Evolutionary conservation across 148 eudicot genomes (phyloP).

Genomic region (Cornus florida): DNA sequence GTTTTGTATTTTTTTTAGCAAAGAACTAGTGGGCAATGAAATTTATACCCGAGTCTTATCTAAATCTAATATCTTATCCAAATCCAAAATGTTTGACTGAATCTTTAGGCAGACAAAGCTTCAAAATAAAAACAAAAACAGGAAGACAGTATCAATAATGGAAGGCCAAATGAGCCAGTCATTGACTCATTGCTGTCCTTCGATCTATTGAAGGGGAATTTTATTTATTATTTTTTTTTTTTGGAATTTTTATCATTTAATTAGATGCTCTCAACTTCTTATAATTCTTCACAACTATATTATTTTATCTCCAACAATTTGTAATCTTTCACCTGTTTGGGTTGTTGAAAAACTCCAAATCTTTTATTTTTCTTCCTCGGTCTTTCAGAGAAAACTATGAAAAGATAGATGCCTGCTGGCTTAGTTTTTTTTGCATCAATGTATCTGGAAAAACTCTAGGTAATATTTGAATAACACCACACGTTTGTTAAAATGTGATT

Average conservation of each 20-base stretch:
- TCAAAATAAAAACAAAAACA: not conserved
- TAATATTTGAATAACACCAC: too few relatives aligned
- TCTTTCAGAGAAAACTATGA: not conserved
- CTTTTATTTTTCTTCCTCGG: too few relatives aligned
- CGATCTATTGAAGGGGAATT: too few relatives aligned
- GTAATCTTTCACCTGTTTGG: not conserved
- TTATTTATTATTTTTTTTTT: too few relatives aligned
- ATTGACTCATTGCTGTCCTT: too few relatives aligned
- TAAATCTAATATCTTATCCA: not conserved
- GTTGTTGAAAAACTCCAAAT: too few relatives aligned
- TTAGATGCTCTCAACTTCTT: too few relatives aligned
- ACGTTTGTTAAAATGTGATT: not conserved
- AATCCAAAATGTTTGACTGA: not conserved
- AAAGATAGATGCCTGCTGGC: not conserved
- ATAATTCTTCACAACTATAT: too few relatives aligned
- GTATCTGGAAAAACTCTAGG: too few relatives aligned
- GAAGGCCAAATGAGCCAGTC: not conserved
- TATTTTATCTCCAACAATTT: not conserved
- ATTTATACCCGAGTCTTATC: not conserved
- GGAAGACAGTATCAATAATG: not conserved
- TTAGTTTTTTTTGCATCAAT: not conserved
- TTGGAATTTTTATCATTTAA: too few relatives aligned
- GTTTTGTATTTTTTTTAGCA: not conserved
- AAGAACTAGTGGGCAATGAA: too few relatives aligned
- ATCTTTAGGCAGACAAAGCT: not conserved